Conservation (phyloP, 371 early-diverging fungal species). For the Apophysomyces elegans region DNA sequence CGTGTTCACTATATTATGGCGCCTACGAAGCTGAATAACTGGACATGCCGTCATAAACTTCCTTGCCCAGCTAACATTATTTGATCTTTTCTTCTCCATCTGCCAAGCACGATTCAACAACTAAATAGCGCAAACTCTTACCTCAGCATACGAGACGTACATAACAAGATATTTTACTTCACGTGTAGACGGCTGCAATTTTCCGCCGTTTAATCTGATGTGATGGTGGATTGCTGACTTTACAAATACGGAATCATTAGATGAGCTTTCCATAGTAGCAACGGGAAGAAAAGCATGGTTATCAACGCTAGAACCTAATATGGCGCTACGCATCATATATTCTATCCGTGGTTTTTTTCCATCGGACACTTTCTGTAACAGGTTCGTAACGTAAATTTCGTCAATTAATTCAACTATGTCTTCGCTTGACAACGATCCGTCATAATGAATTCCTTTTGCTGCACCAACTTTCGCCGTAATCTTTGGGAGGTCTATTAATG, state of each 20-base stretch:
- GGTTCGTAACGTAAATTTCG: neutral
- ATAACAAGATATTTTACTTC: neutral
- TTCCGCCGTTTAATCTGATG: neutral
- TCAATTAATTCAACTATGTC: neutral
- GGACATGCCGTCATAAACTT: too few species aligned
- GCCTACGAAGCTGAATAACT: too few species aligned
- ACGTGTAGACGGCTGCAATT: neutral
- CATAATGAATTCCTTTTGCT: constrained; percentile 4
- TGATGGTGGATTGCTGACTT: neutral
- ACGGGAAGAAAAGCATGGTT: neutral
- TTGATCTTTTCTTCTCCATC: too few species aligned
- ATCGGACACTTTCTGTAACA: neutral
- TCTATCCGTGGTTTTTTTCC: neutral
- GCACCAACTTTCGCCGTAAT: neutral
- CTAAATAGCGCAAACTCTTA: neutral
- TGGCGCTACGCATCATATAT: neutral
- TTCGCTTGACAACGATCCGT: neutral
- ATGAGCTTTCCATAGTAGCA: neutral
- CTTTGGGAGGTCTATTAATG: neutral
- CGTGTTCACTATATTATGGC: neutral
- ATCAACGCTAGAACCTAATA: neutral
- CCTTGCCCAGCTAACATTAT: too few species aligned
- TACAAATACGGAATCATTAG: neutral
- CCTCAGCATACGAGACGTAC: neutral
- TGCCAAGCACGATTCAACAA: too few species aligned